Percentiles rank a stretch among this genome's conserved stretches.
phyloP scores from a whole-genome alignment of 2,329 filamentous ascomycete species.

The Didymella pomorum region DNA sequence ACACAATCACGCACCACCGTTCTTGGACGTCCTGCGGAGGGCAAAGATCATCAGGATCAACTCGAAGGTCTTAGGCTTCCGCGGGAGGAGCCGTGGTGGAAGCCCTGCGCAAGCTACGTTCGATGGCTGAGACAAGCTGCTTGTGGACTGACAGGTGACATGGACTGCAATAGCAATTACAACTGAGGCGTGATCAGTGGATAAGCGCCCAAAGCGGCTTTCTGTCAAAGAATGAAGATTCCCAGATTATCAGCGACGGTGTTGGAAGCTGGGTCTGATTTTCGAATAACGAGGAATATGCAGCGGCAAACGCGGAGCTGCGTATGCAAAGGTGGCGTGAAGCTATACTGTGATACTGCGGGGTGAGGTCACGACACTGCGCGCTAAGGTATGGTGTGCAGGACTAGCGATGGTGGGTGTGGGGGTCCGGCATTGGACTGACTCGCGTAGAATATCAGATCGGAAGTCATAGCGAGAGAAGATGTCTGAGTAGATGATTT shows the following conservation, averaged over 20 bases:
- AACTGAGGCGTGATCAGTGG: background rate
- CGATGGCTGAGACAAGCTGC: constrained; percentile 11
- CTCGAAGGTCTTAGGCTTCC: background rate
- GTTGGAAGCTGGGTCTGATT: background rate
- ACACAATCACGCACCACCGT: constrained; percentile 2
- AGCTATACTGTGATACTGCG: constrained; percentile 26
- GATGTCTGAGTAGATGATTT: background rate
- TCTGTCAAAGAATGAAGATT: too few species aligned
- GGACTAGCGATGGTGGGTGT: constrained; percentile 21
- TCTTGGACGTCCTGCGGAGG: constrained; percentile 2
- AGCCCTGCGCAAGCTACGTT: constrained; percentile 5
- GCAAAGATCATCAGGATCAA: constrained; percentile 16
- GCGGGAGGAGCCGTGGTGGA: constrained; percentile 14
- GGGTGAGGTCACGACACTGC: constrained; percentile 39
- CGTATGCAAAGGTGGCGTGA: constrained; percentile 15
- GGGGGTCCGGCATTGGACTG: constrained; percentile 16
- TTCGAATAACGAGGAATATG: background rate
- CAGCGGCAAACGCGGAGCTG: constrained; percentile 14
- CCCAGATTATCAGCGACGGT: background rate
- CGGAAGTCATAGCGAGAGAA: constrained; percentile 1
- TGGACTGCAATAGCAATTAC: background rate
- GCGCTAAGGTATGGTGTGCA: constrained; percentile 27
- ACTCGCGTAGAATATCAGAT: constrained; percentile 8
- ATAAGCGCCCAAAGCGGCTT: background rate
- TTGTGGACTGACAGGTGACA: constrained; percentile 11